phyloP scores from a whole-genome alignment of 2,329 filamentous ascomycete genomes.

The Paecilomyces sp. region DNA sequence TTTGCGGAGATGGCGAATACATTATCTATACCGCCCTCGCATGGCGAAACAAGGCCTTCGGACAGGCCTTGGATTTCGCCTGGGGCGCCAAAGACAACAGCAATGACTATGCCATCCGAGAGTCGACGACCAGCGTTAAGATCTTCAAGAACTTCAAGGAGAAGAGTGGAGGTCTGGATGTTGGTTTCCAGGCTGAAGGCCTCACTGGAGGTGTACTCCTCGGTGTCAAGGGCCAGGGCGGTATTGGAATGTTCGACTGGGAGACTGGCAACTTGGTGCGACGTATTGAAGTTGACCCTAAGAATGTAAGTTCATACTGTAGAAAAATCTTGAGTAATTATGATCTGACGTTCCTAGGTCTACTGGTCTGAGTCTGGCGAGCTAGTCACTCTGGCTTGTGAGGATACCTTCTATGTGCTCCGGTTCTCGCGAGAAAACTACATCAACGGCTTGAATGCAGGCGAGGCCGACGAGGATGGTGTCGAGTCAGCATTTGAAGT shows the following conservation, averaged over 20 bases:
- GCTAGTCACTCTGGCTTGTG: conserved; percentile 83
- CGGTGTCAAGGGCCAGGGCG: conserved; percentile 90
- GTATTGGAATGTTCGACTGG: conserved; percentile 96
- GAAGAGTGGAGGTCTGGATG: conserved; percentile 78
- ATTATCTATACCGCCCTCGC: conserved; percentile 97
- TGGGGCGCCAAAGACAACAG: conserved; percentile 97
- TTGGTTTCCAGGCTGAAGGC: conserved; percentile 91
- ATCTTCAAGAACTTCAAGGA: conserved; percentile 98
- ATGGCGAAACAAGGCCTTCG: conserved; percentile 96
- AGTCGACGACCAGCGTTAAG: conserved; percentile 90
- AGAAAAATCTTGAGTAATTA: background rate
- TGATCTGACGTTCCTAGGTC: conserved; percentile 46
- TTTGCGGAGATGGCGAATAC: conserved; percentile 95
- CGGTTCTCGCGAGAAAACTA: conserved; percentile 88
- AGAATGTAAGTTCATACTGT: conserved; percentile 39
- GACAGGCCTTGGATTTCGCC: conserved; percentile 88
- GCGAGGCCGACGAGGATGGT: conserved; percentile 79
- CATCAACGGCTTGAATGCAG: conserved; percentile 71
- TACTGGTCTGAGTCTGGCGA: conserved; percentile 98
- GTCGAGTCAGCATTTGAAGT: conserved; percentile 95
- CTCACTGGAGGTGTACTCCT: conserved; percentile 82
- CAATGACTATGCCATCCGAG: conserved; percentile 95
- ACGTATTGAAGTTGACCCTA: conserved; percentile 75
- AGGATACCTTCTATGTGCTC: conserved; percentile 91
- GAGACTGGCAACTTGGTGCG: conserved; percentile 79